These are phyloP conservation scores for Pisolithus sp. DNA, from an alignment of 768 basidiomycete genomes.

Conservation along the genomic window DNA sequence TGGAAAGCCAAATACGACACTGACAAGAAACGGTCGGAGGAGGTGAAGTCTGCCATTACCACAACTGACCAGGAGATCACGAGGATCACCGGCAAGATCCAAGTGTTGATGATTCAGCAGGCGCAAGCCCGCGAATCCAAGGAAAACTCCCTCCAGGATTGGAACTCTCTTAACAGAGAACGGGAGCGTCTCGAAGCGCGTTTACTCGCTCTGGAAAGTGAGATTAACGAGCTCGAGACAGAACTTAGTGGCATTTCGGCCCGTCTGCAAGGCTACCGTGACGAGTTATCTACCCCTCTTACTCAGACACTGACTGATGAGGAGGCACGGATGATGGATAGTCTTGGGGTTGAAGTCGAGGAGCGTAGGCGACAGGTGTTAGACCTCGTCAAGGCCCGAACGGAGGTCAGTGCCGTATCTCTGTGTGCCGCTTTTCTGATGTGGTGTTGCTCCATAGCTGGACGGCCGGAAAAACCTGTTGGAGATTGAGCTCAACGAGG, in stretches of 20 bases:
- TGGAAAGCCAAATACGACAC: conserved; percentile 71
- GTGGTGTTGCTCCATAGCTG: conserved; percentile 25
- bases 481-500: conserved; percentile 92
- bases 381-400: conserved; percentile 59
- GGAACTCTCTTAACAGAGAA: conserved; percentile 51
- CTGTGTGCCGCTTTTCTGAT: background rate
- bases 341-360: conserved; percentile 72
- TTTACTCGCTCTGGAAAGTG: conserved; percentile 56
- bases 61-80: conserved; percentile 86
- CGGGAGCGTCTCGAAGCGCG: conserved; percentile 62
- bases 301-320: conserved; percentile 64
- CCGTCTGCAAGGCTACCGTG: conserved; percentile 56
- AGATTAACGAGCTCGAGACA: conserved; percentile 63
- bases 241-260: conserved; percentile 59
- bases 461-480: conserved; percentile 72
- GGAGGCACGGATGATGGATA: conserved; percentile 62
- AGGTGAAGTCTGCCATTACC: conserved; percentile 67
- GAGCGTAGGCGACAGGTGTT: conserved; percentile 62
- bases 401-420: conserved; percentile 48
- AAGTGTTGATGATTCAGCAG: conserved; percentile 63
- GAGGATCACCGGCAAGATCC: conserved; percentile 60
- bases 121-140: conserved; percentile 63
- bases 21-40: conserved; percentile 57
- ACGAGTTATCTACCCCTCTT: conserved; percentile 72
- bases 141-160: conserved; percentile 62